A percentile compares a stretch with the other conserved stretches of the same genome.
Evolutionary conservation across 2,329 filamentous ascomycete species (phyloP).

Genomic region (Fusarium continuum): DNA sequence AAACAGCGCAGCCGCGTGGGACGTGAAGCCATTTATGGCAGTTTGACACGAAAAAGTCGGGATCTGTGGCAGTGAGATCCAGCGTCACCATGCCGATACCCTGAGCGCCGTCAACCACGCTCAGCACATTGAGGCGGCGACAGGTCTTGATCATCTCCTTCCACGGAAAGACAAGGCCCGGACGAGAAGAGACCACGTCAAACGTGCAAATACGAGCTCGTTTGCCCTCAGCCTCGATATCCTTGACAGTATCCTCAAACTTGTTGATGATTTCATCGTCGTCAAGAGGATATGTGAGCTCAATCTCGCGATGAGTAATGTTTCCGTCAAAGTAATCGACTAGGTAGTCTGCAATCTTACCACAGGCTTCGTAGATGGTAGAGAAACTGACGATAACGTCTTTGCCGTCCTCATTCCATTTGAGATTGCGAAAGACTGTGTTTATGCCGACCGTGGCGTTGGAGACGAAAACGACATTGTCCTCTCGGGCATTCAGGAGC

Average conservation of each 20-base stretch:
- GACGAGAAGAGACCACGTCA: slow-evolving; percentile 81
- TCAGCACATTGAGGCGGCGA: slow-evolving; percentile 72
- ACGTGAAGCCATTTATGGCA: slow-evolving; percentile 91
- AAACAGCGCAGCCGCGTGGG: slow-evolving; percentile 81
- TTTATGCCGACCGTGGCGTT: slow-evolving; percentile 86
- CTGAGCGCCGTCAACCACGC: slow-evolving; percentile 85
- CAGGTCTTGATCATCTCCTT: slow-evolving; percentile 72
- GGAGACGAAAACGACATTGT: slow-evolving; percentile 77
- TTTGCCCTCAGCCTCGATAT: slow-evolving; percentile 64
- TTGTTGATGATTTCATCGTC: slow-evolving; percentile 71
- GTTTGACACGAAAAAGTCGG: slow-evolving; percentile 89
- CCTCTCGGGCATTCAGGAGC: slow-evolving; percentile 70
- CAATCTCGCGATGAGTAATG: slow-evolving; percentile 62
- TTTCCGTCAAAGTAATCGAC: slow-evolving; percentile 68
- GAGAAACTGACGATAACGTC: slow-evolving; percentile 84
- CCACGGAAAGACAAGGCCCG: slow-evolving; percentile 83
- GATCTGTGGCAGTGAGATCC: slow-evolving; percentile 71
- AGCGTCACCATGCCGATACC: slow-evolving; percentile 81
- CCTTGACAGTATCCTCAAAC: slow-evolving; percentile 68
- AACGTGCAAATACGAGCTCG: slow-evolving; percentile 73
- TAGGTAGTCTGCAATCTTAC: slow-evolving; percentile 75
- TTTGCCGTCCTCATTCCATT: slow-evolving; percentile 72
- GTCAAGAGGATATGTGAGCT: slow-evolving; percentile 72
- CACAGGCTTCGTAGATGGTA: slow-evolving; percentile 81
- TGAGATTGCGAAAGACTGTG: slow-evolving; percentile 79